Evolutionary conservation across 2,329 filamentous ascomycete species (phyloP), one percentile per base, ranked within the genome.

Genomic region (Zasmidium angulare): DNA sequence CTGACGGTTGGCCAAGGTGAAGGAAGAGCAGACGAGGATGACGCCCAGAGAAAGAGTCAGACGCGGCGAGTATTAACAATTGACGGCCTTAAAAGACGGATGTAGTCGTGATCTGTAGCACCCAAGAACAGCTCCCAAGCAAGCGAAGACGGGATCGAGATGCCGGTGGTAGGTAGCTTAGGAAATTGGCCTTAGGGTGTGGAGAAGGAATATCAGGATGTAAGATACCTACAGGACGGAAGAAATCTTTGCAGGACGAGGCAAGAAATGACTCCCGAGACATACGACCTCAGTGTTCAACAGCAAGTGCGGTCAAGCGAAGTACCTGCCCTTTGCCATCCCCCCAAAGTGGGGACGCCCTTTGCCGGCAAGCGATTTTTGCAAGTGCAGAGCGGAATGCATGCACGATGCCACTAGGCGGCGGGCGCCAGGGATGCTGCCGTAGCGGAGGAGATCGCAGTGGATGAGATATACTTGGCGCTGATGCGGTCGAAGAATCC

Each of bases 351-450:
- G 36, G 36, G 36, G 36, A 43, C 36, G 36, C n/a, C 24, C 20
- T 55, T 31, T 24, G 23, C 43, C 22, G 53, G 43, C 53, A 48
- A 55, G 43, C 46, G 53, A 47, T 46, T 40, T 53, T 23, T 22
- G 17, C 26, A 53, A 29, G 43, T 26, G 26, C n/a, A 55, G 43
- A 55, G 53, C 43, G 53, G 53, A 48, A 55, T 55, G 24, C 26
- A 29, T 50, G 2, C 23, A 20, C 51, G 31, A 46, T 53, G 17
- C 29, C 36, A 12, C 22, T 24, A 21, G 26, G 26, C 6, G 6
- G 26, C 26, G 26, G 26, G 6, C 26, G 26, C 26, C 26, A 29
- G 26, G 26, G 26, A 29, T 29, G 11, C 26, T 29, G 26, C 26
- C 26, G 26, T 29, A 29, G 26, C 26, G 4, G 26, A n/a, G n/a